These are phyloP conservation scores for Copromyces sp. DNA, from an alignment of 495 filamentous ascomycete genomes.

Conservation along the genomic window DNA sequence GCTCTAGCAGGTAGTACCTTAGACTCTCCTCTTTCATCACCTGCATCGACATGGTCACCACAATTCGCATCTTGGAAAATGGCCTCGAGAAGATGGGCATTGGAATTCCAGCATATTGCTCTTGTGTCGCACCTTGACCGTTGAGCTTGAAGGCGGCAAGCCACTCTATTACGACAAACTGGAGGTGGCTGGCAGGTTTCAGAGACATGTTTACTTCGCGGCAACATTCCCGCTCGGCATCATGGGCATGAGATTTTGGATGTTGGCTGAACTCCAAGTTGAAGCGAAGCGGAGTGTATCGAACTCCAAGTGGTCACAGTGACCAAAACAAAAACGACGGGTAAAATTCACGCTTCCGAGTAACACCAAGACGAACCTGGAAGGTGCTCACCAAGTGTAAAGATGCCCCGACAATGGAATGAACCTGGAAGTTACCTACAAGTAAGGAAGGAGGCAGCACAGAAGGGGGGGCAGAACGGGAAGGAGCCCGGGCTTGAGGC, in stretches of 20 bases:
- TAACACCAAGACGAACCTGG: neutral
- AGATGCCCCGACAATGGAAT: neutral
- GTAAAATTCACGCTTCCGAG: neutral
- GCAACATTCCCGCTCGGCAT: neutral
- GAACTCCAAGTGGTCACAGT: neutral
- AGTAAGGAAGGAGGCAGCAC: neutral
- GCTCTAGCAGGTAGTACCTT: neutral
- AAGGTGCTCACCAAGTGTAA: neutral
- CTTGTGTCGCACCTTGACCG: neutral
- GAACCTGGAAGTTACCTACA: neutral
- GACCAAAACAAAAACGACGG: neutral
- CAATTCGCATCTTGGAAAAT: neutral
- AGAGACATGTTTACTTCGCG: neutral
- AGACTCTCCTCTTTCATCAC: neutral
- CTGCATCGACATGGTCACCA: neutral
- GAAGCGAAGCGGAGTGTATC: neutral
- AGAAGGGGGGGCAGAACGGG: neutral
- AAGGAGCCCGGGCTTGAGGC: neutral
- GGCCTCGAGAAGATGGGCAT: neutral
- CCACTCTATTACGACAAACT: neutral
- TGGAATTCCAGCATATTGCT: neutral
- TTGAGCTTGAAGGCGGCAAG: neutral
- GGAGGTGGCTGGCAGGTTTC: neutral
- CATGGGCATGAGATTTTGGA: neutral
- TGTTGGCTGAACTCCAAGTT: neutral